These are phyloP conservation scores for Grigorovia jiainica DNA, from an alignment of 805 yeast genomes.

Conservation along the genomic window DNA sequence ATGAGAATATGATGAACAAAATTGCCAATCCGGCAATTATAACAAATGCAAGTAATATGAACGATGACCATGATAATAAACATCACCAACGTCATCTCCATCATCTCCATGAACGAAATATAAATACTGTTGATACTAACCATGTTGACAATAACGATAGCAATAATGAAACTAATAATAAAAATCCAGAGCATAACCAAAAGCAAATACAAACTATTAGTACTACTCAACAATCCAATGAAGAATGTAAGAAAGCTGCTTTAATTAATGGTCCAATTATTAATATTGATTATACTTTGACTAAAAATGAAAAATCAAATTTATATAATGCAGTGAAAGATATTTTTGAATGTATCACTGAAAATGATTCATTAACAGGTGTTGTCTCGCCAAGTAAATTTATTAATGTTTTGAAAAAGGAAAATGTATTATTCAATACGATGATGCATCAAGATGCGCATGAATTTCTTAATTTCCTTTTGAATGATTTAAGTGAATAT, in stretches of 20 bases:
- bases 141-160: no score
- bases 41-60: no score
- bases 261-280: conserved; percentile 71
- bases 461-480: conserved; percentile 79
- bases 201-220: no score
- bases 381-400: conserved; percentile 75
- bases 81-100: no score
- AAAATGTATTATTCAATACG: conserved; percentile 77
- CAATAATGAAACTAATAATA: no score
- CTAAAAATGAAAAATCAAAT: conserved; percentile 28
- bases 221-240: conserved; percentile 37
- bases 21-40: no score
- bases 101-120: no score
- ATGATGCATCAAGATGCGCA: conserved; percentile 98
- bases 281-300: conserved; percentile 57
- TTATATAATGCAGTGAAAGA: conserved; percentile 69
- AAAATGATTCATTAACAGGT: conserved; percentile 59
- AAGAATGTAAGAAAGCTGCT: conserved; percentile 73
- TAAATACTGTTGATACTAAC: no score
- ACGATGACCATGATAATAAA: no score
- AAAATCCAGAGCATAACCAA: no score
- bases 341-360: conserved; percentile 72
- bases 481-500: conserved; percentile 60
- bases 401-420: conserved; percentile 65
- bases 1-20: neutral